A percentile compares a stretch with the other conserved stretches of the same genome.
phyloP scores from a whole-genome alignment of 345 rosid genomes.

The Hevea brasiliensis region DNA sequence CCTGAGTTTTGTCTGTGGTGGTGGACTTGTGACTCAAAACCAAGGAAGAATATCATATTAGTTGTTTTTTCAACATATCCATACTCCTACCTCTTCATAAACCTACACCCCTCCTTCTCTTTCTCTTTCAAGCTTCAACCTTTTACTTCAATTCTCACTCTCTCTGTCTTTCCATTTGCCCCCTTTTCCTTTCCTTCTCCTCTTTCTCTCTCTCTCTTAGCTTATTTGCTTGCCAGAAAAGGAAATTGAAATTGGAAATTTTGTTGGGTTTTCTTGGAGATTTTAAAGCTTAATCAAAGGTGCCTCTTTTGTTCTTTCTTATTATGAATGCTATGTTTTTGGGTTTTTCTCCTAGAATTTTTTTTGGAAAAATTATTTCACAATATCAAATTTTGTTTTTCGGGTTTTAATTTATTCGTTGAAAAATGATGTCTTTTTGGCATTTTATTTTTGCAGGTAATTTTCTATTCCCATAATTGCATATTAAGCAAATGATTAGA shows the following conservation, averaged over 20 bases:
- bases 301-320: background rate
- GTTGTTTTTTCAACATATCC: too few species aligned
- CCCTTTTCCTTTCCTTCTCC: background rate
- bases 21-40: constrained; percentile 18
- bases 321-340: background rate
- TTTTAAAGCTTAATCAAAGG: too few species aligned
- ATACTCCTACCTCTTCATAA: background rate
- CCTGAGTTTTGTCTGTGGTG: constrained; percentile 17
- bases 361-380: too few species aligned
- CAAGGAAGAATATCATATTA: too few species aligned
- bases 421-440: background rate
- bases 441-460: background rate
- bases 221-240: background rate
- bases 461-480: background rate
- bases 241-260: background rate
- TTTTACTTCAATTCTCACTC: background rate
- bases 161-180: background rate
- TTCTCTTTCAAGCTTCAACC: background rate
- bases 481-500: constrained; percentile 17
- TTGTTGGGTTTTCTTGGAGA: background rate
- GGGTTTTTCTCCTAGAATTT: background rate
- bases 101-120: background rate
- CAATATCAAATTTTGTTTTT: background rate
- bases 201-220: background rate
- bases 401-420: background rate